Base-by-base conservation (phyloP, 306 rosid genomes). In the Albizia julibrissin region DNA sequence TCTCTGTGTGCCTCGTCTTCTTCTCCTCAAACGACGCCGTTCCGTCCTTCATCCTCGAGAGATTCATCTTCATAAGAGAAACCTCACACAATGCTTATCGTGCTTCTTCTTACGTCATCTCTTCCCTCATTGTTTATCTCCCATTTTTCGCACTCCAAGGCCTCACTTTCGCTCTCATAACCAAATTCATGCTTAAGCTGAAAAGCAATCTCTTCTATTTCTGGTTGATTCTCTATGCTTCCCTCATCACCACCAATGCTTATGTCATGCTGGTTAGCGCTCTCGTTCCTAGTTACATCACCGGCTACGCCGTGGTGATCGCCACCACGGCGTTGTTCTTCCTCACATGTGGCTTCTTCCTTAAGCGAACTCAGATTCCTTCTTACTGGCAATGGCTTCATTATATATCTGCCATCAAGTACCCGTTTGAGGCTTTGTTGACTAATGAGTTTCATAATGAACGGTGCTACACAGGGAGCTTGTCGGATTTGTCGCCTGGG, bases 271-370 rank as follows among this genome's bases (percentile, higher is more conserved):
- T 95, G 26, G 97, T 95, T n/a, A 93, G 97, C 37, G 95, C 98
- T 0, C 90, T 95, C 11, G 98, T 95, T 15, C 99, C 99, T 3
- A 93, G 98, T 78, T 91, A 90, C 87, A 90, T 91, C 44, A 91
- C 97, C 27, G 98, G 97, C 8, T 95, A 95, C 73, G 99, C 98
- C 1, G 87, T 95, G 10, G 97, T 93, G 65, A 95, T 91, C 50
- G 98, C 98, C 69, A 91, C 98, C 29, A 93, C 98, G n/a, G 94
- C 99, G 27, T 89, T 95, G 22, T 95, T 95, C 93, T 95, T 95
- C 50, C 83, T 95, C 69, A 93, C 94, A 1, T 93, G 97, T 12
- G 99, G 99, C 15, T 95, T 95, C 84, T 91, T 95, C 89, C 85
- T 90, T 62, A 93, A 93, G 81, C 56, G 85, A 76, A 75, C 82